These are phyloP conservation scores for Leccinum griseonigrum DNA, from an alignment of 1,284 basidiomycete genomes.

Conservation along the genomic window DNA sequence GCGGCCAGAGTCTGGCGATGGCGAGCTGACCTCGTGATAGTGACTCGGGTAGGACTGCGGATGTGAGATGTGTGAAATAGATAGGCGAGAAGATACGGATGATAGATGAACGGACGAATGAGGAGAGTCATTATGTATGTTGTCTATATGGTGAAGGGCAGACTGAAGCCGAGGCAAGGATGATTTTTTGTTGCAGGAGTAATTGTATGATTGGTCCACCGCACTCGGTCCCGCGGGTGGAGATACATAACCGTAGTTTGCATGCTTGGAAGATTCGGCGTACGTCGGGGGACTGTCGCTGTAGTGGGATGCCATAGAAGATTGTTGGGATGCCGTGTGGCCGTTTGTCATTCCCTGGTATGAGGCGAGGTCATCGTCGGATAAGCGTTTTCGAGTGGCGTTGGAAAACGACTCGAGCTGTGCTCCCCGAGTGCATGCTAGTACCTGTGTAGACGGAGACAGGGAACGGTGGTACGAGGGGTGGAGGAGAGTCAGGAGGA, in stretches of 20 bases:
- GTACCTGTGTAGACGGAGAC: slow-evolving; percentile 35
- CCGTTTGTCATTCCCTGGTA: slow-evolving; percentile 26
- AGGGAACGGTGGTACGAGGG: slow-evolving; percentile 43
- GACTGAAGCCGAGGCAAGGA: slow-evolving; percentile 31
- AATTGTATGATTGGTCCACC: slow-evolving; percentile 29
- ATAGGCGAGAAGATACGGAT: slow-evolving; percentile 33
- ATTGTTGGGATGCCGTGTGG: slow-evolving; percentile 30
- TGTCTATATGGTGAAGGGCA: slow-evolving; percentile 26
- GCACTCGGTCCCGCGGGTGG: slow-evolving; percentile 21
- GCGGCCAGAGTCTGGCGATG: slow-evolving; percentile 37
- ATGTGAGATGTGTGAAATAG: slow-evolving; percentile 39
- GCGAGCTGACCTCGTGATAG: slow-evolving; percentile 34
- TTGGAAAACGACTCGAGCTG: slow-evolving; percentile 41
- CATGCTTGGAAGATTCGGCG: slow-evolving; percentile 45
- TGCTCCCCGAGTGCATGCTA: slow-evolving; percentile 32
- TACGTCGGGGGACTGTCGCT: slow-evolving; percentile 37
- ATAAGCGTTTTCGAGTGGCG: slow-evolving; percentile 41
- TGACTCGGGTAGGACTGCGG: slow-evolving; percentile 37
- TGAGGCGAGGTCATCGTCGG: slow-evolving; percentile 32
- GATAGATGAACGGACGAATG: slow-evolving; percentile 31
- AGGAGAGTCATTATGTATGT: slow-evolving; percentile 31
- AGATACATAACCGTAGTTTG: slow-evolving; percentile 42
- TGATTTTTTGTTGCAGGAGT: slow-evolving; percentile 32
- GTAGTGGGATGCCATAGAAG: slow-evolving; percentile 32
- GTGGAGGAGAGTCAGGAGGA: slow-evolving; percentile 40